Base-by-base conservation (phyloP, 371 early-diverging fungal genomes). In the Nematocida sp. region DNA sequence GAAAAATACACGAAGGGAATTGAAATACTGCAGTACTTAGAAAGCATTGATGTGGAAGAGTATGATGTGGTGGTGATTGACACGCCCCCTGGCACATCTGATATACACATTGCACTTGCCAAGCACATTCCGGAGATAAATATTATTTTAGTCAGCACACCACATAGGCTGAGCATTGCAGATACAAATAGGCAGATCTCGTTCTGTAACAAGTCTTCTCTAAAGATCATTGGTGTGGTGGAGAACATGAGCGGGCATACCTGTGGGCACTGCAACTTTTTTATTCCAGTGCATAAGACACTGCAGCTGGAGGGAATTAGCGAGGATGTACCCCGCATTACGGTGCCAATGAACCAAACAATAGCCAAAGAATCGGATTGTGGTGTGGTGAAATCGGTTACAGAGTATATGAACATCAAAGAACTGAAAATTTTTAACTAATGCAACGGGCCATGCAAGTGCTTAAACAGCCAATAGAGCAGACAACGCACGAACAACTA, bases 71-170 rank as follows among this genome's bases (percentile, higher is more conserved):
- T 88, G n/a, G 73, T 88, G 2, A 56, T 88, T 50, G 88, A 88
- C 67, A 88, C 87, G 25, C 88, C 88, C 7, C 88, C 88, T 11
- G 85, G 85, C 60, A 82, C 86, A 20, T 84, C 85, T 33, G 88
- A 88, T 62, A 84, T 84, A 13, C 87, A 88, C 72, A 62, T 88
- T 27, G 83, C 83, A 11, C 74, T 88, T 44, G 69, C 72, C 3
- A 84, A 76, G 56, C 83, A 80, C 67, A 64, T 84, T 33, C 40
- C 47, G 18, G 60, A 83, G 18, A 15, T 76, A 55, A 81, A 58
- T 46, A 72, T 84, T n/a, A 18, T 72, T n/a, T 62, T 88, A 25
- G 86, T 88, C 7, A 83, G 83, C 33, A 88, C 88, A 0, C 84
- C 86, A 3, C 86, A 87, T 60, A 66, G 39, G n/a, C 58, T 88